Base-by-base conservation (phyloP, 148 eudicot genomes). In the Fallopia convolvulus region DNA sequence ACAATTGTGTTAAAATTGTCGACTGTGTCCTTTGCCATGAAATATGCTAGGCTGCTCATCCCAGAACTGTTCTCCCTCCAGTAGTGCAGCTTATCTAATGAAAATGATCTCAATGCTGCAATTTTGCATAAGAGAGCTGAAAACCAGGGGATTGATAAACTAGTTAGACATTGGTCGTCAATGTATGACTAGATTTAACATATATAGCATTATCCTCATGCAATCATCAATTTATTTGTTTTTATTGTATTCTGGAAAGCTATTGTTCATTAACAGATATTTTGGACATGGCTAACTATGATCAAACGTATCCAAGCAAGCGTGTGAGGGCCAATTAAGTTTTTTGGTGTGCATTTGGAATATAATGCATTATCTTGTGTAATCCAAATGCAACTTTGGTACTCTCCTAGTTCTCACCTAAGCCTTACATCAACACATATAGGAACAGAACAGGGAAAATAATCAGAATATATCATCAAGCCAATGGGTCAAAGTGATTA, bases 61-160 rank as follows among this genome's bases (percentile, higher is more conserved):
- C 94, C 92, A 63, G 92, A 90, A 75, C 83, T 84, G 72, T 92
- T 89, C 75, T 90, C 94, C 81, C 94, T 86, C 92, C 90, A 90
- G 52, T 88, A 90, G 56, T 90, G 88, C 73, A 90, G 49, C 84
- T 87, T 89, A 70, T 90, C 94, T 53, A 86, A 80, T 68, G 87
- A 58, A 84, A 90, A 90, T 75, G 94, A 79, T 70, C 94, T 87
- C 78, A 90, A 76, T 61, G 92, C 92, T 11, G 94, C 89, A 58
- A 90, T 86, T 81, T 84, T 87, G 79, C 87, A 76, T 39, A 90
- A 85, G 75, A 90, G 89, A 78, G 97, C 97, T 92, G 90, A 21
- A 81, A 75, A 32, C 55, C 78, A 77, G 41, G 13, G 13, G 56
- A 41, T 40, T 33, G 76, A 23, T 66, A 74, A 36, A 30, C 3